Evolutionary conservation across 2,329 filamentous ascomycete genomes (phyloP), one percentile per base, ranked within the genome.

Genomic region (Lachnellula hyalina): DNA sequence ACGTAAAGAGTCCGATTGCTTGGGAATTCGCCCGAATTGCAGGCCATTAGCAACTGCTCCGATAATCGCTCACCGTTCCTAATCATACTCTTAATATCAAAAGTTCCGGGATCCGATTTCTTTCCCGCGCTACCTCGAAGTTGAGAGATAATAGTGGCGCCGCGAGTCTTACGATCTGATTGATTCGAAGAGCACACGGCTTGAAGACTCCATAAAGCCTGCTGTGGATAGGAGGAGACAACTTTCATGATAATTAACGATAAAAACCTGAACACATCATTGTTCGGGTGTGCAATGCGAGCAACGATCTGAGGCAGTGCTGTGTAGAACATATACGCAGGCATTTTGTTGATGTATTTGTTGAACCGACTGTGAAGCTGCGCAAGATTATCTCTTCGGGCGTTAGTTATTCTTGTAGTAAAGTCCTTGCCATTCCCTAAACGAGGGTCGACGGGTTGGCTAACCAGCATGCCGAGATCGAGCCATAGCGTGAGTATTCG

Each of bases 401-500:
- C 74, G 52, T 75, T 72, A 52, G 75, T 73, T 54, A 84, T 69
- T 82, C 77, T 57, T 74, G 72, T 35, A 77, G 79, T 45, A 80
- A 69, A 40, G 73, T 81, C 15, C 77, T 73, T 65, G 73, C 78
- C 58, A 49, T 58, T 59, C 14, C 64, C 64, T 53, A 63, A 71
- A 60, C 76, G 77, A 1, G 74, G 69, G 63, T 81, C 78, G 54
- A 80, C 68, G 25, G 75, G 73, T 63, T 84, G 82, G 66, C 88
- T 82, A 36, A 90, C 77, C 56, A 89, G 84, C 38, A 87, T 86
- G 5, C 90, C 93, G 58, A 99, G 81, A 65, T 96, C 93, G 38
- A 99, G 77, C 93, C 95, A 99, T 2, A 99, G 77, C 0, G 94
- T 99, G 41, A 99, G 74, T 46, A 96, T 80, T 58, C 95, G 89